These are phyloP conservation scores for Raddia distichophylla DNA, from an alignment of 176 grass and related monocot species.

Conservation along the genomic window DNA sequence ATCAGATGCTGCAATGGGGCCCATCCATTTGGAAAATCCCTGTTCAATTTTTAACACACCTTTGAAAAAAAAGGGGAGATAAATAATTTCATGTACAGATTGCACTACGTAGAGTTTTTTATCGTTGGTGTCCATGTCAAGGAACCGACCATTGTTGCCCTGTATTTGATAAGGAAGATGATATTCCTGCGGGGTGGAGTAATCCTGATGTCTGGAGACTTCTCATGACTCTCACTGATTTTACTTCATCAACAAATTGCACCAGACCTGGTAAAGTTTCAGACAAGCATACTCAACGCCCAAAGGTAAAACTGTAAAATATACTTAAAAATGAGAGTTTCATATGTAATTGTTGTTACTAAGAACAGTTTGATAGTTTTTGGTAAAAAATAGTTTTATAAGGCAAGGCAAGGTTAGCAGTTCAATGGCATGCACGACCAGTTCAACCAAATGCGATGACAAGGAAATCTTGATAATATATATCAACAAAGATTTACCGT, in stretches of 20 bases:
- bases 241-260: conserved; percentile 36
- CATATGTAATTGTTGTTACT: background rate
- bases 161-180: conserved; percentile 79
- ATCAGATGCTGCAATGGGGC: conserved; percentile 89
- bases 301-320: background rate
- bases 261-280: conserved; percentile 35
- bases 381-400: background rate
- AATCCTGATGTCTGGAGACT: conserved; percentile 82
- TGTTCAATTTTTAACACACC: conserved; percentile 32
- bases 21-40: conserved; percentile 98
- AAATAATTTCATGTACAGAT: background rate
- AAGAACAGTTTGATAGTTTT: background rate
- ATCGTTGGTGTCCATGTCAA: background rate
- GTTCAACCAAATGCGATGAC: too few relatives aligned
- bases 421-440: background rate
- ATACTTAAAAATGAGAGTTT: background rate
- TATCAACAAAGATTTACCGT: too few relatives aligned
- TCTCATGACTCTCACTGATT: conserved; percentile 52
- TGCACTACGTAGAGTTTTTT: conserved; percentile 11
- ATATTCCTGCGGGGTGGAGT: conserved; percentile 68
- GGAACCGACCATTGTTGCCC: conserved; percentile 81
- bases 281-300: conserved; percentile 13
- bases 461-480: too few relatives aligned
- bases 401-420: background rate
- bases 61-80: background rate